A percentile compares a stretch with the other conserved stretches of the same genome.
Conservation (phyloP, 2,329 filamentous ascomycete species). For the Botrytis tulipae region DNA sequence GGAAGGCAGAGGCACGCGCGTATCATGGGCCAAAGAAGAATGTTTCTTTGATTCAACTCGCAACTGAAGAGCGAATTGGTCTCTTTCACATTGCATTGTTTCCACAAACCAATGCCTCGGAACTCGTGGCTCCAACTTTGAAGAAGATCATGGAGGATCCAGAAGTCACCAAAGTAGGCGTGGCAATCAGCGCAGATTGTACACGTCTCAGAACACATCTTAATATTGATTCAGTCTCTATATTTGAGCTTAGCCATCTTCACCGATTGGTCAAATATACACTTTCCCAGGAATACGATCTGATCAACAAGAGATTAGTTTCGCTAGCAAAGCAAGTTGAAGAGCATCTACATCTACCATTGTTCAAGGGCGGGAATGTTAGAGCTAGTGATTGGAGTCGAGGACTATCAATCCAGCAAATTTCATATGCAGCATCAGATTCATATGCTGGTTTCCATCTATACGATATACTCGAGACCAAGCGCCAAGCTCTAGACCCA, state of each 20-base stretch:
- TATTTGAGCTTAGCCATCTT: slow-evolving; percentile 81
- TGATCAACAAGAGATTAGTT: slow-evolving; percentile 66
- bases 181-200: slow-evolving; percentile 69
- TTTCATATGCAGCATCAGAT: slow-evolving; percentile 75
- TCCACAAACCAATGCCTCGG: slow-evolving; percentile 43
- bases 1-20: slow-evolving; percentile 56
- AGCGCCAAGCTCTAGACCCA: slow-evolving; percentile 64
- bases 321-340: slow-evolving; percentile 67
- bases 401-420: slow-evolving; percentile 60
- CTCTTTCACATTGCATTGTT: slow-evolving; percentile 78
- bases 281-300: slow-evolving; percentile 45
- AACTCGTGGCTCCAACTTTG: slow-evolving; percentile 70
- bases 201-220: slow-evolving; percentile 68
- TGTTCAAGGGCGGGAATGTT: slow-evolving; percentile 73
- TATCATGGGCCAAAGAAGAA: slow-evolving; percentile 59
- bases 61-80: slow-evolving; percentile 71
- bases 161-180: slow-evolving; percentile 70
- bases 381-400: slow-evolving; percentile 73
- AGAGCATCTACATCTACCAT: slow-evolving; percentile 67
- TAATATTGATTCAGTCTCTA: slow-evolving; percentile 59
- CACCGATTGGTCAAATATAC: slow-evolving; percentile 74
- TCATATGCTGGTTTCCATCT: slow-evolving; percentile 77
- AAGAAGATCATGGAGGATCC: slow-evolving; percentile 70
- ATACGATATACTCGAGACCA: slow-evolving; percentile 67
- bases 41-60: slow-evolving; percentile 80